Conservation (phyloP, 257 asterid species). For the Eustoma russellianum region DNA sequence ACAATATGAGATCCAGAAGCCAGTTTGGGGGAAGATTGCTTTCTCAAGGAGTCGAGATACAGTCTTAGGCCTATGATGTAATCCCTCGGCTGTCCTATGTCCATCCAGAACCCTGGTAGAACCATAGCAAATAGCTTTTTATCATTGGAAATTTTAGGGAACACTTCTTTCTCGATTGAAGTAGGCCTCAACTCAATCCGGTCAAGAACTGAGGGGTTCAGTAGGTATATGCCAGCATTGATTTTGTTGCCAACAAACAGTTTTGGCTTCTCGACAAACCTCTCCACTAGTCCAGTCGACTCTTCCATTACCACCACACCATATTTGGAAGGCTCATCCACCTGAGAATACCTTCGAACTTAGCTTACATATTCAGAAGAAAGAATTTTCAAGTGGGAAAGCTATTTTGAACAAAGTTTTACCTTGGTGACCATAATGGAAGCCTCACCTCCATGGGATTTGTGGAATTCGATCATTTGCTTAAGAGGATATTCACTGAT, state of each 20-base stretch:
- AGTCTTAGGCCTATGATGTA: slow-evolving; percentile 73
- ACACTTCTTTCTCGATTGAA: slow-evolving; percentile 82
- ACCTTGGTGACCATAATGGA: slow-evolving; percentile 90
- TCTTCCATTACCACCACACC: slow-evolving; percentile 85
- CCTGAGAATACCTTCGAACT: slow-evolving; percentile 27
- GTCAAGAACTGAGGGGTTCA: slow-evolving; percentile 74
- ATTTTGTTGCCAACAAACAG: slow-evolving; percentile 81
- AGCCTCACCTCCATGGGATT: slow-evolving; percentile 95
- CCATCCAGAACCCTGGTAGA: slow-evolving; percentile 92
- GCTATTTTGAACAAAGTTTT: background rate
- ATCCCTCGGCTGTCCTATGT: slow-evolving; percentile 90
- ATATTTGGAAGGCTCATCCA: slow-evolving; percentile 87
- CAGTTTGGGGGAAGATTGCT: slow-evolving; percentile 49
- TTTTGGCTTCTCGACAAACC: slow-evolving; percentile 94
- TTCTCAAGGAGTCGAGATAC: slow-evolving; percentile 59
- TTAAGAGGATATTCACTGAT: slow-evolving; percentile 85
- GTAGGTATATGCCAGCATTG: slow-evolving; percentile 81
- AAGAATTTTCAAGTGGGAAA: background rate
- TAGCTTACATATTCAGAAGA: slow-evolving; percentile 4
- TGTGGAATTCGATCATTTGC: slow-evolving; percentile 86
- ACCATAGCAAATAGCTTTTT: slow-evolving; percentile 73
- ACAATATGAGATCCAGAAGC: slow-evolving; percentile 53
- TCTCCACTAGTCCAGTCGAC: slow-evolving; percentile 68
- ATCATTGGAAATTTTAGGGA: slow-evolving; percentile 64
- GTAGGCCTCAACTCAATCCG: slow-evolving; percentile 69